phyloP scores from a whole-genome alignment of 148 eudicot species.

The Rhododendron ovatum region DNA sequence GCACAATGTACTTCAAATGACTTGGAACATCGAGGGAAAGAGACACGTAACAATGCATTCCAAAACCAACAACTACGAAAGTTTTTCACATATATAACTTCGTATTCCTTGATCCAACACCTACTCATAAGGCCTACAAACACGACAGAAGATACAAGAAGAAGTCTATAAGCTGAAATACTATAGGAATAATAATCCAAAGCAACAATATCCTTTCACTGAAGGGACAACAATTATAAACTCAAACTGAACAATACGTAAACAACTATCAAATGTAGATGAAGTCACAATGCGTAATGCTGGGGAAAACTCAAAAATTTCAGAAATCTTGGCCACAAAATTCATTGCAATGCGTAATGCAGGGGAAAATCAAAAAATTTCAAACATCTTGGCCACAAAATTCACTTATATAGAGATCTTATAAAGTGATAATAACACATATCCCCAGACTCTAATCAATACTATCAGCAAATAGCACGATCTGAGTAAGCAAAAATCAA shows the following conservation, averaged over 20 bases:
- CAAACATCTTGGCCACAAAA: background rate
- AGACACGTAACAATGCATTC: background rate
- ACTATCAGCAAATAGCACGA: background rate
- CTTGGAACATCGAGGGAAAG: background rate
- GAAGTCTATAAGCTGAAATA: background rate
- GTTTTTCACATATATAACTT: too few relatives aligned
- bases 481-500: background rate
- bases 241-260: background rate
- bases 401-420: background rate
- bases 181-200: background rate
- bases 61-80: background rate
- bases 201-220: background rate
- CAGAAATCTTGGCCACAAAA: background rate
- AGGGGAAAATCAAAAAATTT: background rate
- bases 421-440: background rate
- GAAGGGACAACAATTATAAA: background rate
- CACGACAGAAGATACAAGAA: background rate
- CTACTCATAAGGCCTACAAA: background rate
- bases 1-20: background rate
- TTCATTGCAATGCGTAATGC: background rate
- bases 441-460: background rate
- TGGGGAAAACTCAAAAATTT: background rate
- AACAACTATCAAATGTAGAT: background rate
- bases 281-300: background rate
- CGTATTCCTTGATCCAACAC: background rate